phyloP scores from a whole-genome alignment of 805 yeast genomes.

The Cyberlindnera lachancei region DNA sequence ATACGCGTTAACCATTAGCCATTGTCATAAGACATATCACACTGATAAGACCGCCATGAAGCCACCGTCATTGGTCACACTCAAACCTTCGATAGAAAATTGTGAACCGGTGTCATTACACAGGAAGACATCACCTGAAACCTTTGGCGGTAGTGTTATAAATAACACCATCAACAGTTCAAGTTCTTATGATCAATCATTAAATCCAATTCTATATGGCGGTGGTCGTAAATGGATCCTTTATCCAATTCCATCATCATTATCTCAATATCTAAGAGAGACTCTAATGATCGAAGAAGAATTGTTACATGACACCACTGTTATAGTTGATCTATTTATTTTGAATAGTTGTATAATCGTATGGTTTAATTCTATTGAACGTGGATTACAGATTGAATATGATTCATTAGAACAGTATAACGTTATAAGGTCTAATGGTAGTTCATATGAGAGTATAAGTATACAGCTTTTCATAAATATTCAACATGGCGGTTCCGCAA shows the following conservation, averaged over 20 bases:
- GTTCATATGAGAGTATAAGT: neutral
- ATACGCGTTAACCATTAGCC: no score
- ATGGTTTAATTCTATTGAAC: constrained; percentile 30
- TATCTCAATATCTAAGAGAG: no score
- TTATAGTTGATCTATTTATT: constrained; percentile 29
- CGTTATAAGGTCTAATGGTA: no score
- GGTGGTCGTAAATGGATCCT: constrained; percentile 37
- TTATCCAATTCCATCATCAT: no score
- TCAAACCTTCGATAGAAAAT: neutral
- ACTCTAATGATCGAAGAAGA: neutral
- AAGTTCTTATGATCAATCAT: constrained; percentile 17
- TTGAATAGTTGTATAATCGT: constrained; percentile 29
- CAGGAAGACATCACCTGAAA: neutral
- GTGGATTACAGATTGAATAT: constrained; percentile 32
- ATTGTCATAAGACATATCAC: no score
- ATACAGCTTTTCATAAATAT: constrained; percentile 13
- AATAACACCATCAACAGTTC: constrained; percentile 23
- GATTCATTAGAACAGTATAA: no score
- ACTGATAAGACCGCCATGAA: no score
- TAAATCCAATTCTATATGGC: constrained; percentile 29
- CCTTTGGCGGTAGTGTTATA: neutral
- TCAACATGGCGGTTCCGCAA: neutral
- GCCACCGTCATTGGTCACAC: neutral
- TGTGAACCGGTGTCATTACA: neutral
- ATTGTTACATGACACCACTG: neutral